These are phyloP conservation scores for Vigna trinervia DNA, from an alignment of 306 rosid species.

Conservation along the genomic window DNA sequence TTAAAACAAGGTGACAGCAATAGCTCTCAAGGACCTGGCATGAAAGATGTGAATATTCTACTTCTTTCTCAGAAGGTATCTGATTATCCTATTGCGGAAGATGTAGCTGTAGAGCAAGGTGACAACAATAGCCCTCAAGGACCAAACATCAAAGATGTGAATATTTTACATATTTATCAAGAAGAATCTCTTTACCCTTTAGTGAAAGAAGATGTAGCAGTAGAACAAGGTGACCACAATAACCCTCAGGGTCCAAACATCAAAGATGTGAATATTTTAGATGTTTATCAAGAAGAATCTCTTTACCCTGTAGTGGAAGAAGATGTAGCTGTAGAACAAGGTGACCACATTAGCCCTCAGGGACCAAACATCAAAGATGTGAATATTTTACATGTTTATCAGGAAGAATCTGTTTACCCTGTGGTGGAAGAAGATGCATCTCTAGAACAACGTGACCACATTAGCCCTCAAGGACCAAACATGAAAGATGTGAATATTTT, in stretches of 20 bases:
- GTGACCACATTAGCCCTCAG: background rate
- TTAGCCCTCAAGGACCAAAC: background rate
- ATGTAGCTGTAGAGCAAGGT: background rate
- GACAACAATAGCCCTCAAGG: background rate
- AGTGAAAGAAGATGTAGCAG: background rate
- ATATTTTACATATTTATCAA: background rate
- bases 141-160: slow-evolving; percentile 5
- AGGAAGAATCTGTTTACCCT: background rate
- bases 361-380: background rate
- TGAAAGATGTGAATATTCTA: background rate
- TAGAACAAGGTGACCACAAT: background rate
- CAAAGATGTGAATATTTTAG: background rate
- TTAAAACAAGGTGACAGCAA: background rate
- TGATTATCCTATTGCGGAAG: background rate
- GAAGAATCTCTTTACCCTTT: background rate
- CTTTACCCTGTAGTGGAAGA: background rate
- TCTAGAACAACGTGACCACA: background rate
- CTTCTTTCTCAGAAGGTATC: background rate
- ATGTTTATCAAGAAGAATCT: background rate
- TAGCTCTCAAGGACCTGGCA: background rate
- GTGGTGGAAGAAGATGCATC: background rate
- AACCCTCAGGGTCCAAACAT: background rate
- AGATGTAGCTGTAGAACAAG: background rate
- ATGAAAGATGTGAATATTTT: background rate
- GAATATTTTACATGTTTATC: background rate